Evolutionary conservation across 2,329 filamentous ascomycete genomes (phyloP), one percentile per base, ranked within the genome.

Genomic region (Corniculantispora saksenae): DNA sequence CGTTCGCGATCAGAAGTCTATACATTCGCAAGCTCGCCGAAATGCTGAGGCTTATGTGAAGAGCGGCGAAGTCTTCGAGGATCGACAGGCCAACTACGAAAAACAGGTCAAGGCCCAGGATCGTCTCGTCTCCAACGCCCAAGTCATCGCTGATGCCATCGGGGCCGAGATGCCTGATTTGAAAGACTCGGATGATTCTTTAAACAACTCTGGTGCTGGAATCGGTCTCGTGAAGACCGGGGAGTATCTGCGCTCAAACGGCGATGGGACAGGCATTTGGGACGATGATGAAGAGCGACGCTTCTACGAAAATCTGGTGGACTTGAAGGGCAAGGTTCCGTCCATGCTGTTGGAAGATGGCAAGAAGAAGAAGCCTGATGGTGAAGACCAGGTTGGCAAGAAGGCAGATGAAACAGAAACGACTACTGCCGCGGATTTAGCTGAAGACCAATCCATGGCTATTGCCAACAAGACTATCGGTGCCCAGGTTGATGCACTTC

Each of bases 11-110:
- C 95, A 99, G 75, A 95, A 97, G 76, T 90, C 91, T 48, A 89
- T 99, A 48, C 86, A 89, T 61, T 88, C 86, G 29, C 95, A 99
- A 79, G 93, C 92, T 62, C 92, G 93, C 68, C 93, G 94, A 70
- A 99, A 99, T 78, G 94, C 95, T 1, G 95, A 99, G 77, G 95
- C 94, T 7, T 99, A 99, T 72, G 94, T 99, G 72, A 97, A 97
- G 74, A 98, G 95, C 45, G 95, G 95, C 2, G 95, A 99, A 75
- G 94, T 99, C 6, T 98, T 99, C 69, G 95, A 99, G 75, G 95
- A 99, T 73, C 91, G 95, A 59, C 95, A 99, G 75, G 88, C 93
- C 62, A 98, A 94, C 74, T 97, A 96, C 70, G 96, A 99, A 76
- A 97, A 94, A 77, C 91, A 95, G 70, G 83, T 94, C 64, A 99